Base-by-base conservation (phyloP, 495 filamentous ascomycete genomes). In the Recurvomyces mirabilis region DNA sequence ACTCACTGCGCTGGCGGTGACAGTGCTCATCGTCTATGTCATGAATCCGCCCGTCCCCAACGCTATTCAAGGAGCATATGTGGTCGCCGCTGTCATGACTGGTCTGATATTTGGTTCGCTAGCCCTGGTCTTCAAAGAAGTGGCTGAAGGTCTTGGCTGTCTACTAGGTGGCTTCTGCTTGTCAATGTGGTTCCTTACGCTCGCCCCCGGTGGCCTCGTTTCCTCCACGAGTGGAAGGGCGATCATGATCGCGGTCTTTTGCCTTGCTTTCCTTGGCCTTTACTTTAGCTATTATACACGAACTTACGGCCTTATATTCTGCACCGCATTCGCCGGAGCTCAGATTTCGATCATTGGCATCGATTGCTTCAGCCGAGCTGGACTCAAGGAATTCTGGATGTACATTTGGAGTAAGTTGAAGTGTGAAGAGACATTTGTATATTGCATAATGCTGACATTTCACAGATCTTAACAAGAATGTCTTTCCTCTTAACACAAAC, bases 341-440 rank as follows among this genome's bases (percentile, higher is more conserved):
- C 93, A 87, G 0, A 77, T 74, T 3, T 64, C 81, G 0, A 69
- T 91, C 5, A 60, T 96, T 5, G 89, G 89, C 5, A 83, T 96
- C 41, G 89, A 96, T 59, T 94, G 88, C 60, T 93, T 87, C 55
- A 88, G 80, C 53, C 69, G 79, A 38, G 89, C 87, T 11, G 89
- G 89, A 0, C 63, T 93, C 53, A 94, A 91, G 57, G 89, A 95
- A 57, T 95, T 95, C 47, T 96, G 89, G 89, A 70, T 87, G 9
- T 96, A 93, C 58, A 74, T 94, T 24, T 96, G 89, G 89, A 69
- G 79, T 81, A 62, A 65, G 74, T 53, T 28, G 37, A 39, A 39
- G n/a, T 3, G 32, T 25, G 36, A 15, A 18, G 17, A 17, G 25
- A 7, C 19, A 20, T 19, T 25, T 50, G 46, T 52, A 54, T 57